These are phyloP conservation scores for Ophiocordyceps camponoti-floridani DNA, from an alignment of 2,329 filamentous ascomycete genomes.

Conservation along the genomic window DNA sequence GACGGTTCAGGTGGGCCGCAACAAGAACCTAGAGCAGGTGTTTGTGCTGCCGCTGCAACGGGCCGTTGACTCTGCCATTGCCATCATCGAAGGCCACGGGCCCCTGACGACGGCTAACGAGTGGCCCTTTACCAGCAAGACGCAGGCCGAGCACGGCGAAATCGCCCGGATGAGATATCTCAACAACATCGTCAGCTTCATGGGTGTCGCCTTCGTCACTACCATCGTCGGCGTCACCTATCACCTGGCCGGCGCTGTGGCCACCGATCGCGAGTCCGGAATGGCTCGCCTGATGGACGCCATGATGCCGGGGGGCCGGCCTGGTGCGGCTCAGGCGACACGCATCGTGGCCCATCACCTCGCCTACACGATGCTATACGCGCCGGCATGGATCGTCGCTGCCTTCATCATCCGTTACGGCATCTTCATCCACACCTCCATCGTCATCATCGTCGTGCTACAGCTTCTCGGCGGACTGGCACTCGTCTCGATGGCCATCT, in stretches of 20 bases:
- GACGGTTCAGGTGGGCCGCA: conserved; percentile 44
- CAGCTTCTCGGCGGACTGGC: conserved; percentile 62
- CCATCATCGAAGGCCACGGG: conserved; percentile 23
- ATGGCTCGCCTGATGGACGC: conserved; percentile 81
- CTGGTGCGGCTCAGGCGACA: conserved; percentile 62
- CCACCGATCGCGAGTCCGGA: conserved; percentile 68
- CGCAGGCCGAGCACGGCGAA: conserved; percentile 45
- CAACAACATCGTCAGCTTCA: conserved; percentile 50
- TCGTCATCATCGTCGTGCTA: conserved; percentile 51
- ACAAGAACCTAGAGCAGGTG: conserved; percentile 56
- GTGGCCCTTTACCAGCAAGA: conserved; percentile 61
- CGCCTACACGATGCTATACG: conserved; percentile 62
- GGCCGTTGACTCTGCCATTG: conserved; percentile 60
- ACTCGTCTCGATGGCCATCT: conserved; percentile 61
- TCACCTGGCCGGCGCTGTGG: conserved; percentile 72
- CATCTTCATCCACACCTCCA: conserved; percentile 46
- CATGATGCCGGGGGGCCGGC: conserved; percentile 64
- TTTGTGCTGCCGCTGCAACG: conserved; percentile 67
- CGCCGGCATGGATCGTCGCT: conserved; percentile 68
- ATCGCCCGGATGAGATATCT: conserved; percentile 55
- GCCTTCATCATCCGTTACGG: conserved; percentile 43
- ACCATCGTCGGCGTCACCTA: conserved; percentile 70
- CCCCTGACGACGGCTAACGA: conserved; percentile 30
- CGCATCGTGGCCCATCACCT: conserved; percentile 66
- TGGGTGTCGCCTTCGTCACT: conserved; percentile 65